phyloP scores from a whole-genome alignment of 2,329 filamentous ascomycete species.

The Colletotrichum destructivum region DNA sequence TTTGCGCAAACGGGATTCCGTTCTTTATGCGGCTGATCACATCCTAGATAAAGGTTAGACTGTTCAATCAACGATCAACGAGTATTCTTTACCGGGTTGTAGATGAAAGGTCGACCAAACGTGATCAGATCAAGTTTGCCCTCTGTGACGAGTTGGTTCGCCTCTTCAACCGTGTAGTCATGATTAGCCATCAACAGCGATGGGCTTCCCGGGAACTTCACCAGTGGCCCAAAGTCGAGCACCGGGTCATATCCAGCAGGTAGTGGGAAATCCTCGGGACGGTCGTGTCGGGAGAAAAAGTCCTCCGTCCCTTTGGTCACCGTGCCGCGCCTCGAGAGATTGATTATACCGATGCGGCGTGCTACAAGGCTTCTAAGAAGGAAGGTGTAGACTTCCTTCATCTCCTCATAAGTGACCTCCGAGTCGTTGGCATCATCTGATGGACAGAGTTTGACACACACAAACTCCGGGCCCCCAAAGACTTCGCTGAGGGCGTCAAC shows the following conservation, averaged over 20 bases:
- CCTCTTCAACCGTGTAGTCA: conserved; percentile 36
- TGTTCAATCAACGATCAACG: background rate
- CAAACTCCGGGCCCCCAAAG: conserved; percentile 46
- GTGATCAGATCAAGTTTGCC: conserved; percentile 29
- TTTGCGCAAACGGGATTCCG: background rate
- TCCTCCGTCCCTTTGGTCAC: background rate
- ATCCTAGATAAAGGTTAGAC: background rate
- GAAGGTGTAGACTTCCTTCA: conserved; percentile 57
- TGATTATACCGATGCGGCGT: conserved; percentile 64
- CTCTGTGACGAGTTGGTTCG: background rate
- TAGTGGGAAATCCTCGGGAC: background rate
- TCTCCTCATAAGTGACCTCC: conserved; percentile 6
- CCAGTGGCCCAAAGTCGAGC: conserved; percentile 18
- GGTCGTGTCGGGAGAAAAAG: background rate
- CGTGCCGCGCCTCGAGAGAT: conserved; percentile 51
- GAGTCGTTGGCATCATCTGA: conserved; percentile 66
- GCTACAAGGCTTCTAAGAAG: conserved; percentile 61
- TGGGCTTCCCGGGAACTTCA: conserved; percentile 19
- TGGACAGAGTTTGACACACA: conserved; percentile 64
- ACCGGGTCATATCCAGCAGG: conserved; percentile 26
- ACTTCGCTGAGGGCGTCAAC: conserved; percentile 49
- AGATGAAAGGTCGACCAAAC: conserved; percentile 31
- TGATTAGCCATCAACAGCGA: conserved; percentile 21
- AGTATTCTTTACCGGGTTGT: conserved; percentile 27
- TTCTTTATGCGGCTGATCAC: conserved; percentile 3